Percentiles rank a stretch among this genome's conserved stretches.
These are phyloP conservation scores for Aureobasidium mangrovei DNA, from an alignment of 2,329 filamentous ascomycete genomes.

Conservation along the genomic window DNA sequence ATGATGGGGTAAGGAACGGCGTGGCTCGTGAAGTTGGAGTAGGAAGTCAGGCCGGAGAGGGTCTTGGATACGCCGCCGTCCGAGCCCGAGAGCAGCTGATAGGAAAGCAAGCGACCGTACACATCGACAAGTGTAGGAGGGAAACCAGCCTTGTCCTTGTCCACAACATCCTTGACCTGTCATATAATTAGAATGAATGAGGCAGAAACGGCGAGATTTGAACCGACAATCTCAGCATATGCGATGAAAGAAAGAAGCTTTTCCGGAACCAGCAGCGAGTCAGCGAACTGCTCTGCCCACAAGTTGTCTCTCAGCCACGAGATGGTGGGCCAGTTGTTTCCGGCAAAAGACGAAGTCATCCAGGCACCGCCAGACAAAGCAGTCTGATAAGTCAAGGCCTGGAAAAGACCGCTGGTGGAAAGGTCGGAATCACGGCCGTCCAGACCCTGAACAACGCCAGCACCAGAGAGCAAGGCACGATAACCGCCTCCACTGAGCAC, in stretches of 20 bases:
- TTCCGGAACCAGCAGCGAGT: constrained; percentile 31
- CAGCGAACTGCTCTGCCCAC: constrained; percentile 34
- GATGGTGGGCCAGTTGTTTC: constrained; percentile 40
- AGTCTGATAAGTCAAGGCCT: constrained; percentile 38
- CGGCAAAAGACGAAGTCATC: constrained; percentile 38
- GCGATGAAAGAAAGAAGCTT: constrained; percentile 23
- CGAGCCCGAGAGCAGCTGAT: constrained; percentile 31
- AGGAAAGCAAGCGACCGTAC: constrained; percentile 34
- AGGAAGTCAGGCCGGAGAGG: constrained; percentile 27
- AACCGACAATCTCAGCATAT: constrained; percentile 24
- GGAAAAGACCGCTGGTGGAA: constrained; percentile 35
- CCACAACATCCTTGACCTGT: constrained; percentile 25
- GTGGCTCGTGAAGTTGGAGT: constrained; percentile 34
- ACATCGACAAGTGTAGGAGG: constrained; percentile 33
- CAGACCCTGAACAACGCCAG: constrained; percentile 36
- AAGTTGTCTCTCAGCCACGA: constrained; percentile 31
- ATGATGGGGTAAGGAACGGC: constrained; percentile 39
- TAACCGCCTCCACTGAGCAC: constrained; percentile 37
- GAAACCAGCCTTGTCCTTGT: constrained; percentile 33
- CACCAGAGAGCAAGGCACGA: constrained; percentile 32
- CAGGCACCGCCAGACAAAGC: constrained; percentile 40
- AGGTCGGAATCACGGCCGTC: constrained; percentile 35
- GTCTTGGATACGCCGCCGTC: constrained; percentile 31
- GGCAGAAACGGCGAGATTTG: neutral
- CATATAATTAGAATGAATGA: neutral